A percentile compares a stretch with the other conserved stretches of the same genome.
Conservation (phyloP, 306 rosid genomes). For the Lagenaria siceraria region DNA sequence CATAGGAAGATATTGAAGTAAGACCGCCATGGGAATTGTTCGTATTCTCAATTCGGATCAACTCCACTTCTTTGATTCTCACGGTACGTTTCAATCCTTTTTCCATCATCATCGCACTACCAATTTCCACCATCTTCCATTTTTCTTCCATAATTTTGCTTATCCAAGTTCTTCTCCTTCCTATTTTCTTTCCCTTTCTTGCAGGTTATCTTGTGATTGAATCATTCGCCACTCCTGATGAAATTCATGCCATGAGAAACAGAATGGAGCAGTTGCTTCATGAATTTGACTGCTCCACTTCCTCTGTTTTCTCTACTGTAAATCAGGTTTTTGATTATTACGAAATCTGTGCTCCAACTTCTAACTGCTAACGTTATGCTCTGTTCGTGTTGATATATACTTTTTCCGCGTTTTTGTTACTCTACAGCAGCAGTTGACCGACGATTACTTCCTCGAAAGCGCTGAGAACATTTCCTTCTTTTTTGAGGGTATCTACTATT, state of each 20-base stretch:
- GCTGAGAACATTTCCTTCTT: conserved; percentile 67
- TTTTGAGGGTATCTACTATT: conserved; percentile 59
- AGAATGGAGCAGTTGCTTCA: conserved; percentile 65
- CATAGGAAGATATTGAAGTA: background rate
- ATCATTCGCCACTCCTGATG: conserved; percentile 48
- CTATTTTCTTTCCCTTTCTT: background rate
- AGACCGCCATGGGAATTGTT: background rate
- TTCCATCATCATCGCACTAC: background rate
- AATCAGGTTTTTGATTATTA: conserved; percentile 45
- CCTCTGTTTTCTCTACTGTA: conserved; percentile 81
- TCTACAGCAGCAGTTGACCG: conserved; percentile 43
- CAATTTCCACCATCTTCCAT: background rate
- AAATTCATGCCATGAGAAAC: conserved; percentile 51
- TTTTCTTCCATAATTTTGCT: background rate
- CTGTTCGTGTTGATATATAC: background rate
- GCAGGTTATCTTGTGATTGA: conserved; percentile 74
- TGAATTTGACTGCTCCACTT: conserved; percentile 61
- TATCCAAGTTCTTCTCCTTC: background rate
- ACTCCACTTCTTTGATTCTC: background rate
- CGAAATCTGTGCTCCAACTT: background rate
- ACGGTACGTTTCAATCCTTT: background rate
- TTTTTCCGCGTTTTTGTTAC: background rate
- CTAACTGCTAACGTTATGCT: background rate
- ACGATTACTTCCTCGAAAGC: conserved; percentile 66
- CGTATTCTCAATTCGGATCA: background rate